phyloP scores from a whole-genome alignment of 345 rosid genomes.

The Mangifera indica region DNA sequence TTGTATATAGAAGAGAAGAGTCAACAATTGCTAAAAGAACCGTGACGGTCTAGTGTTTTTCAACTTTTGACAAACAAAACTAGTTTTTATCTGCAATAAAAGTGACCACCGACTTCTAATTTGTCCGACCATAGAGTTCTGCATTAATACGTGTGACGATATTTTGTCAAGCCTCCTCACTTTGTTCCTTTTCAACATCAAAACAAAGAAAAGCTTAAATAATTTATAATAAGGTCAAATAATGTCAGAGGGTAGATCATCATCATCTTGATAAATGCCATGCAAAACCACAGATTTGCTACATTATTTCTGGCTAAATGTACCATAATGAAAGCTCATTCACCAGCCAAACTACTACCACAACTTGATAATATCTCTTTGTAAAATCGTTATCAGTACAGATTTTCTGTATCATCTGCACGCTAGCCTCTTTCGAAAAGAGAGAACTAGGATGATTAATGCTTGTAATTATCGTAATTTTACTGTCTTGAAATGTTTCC shows the following conservation, averaged over 20 bases:
- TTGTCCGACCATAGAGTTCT: constrained; percentile 30
- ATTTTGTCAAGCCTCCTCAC: constrained; percentile 12
- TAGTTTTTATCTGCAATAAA: neutral
- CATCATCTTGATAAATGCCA: neutral
- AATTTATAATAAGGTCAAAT: neutral
- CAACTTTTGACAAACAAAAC: constrained; percentile 17
- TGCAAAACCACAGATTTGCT: neutral
- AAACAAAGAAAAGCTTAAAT: neutral
- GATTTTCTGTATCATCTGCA: neutral
- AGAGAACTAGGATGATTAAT: neutral
- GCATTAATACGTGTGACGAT: constrained; percentile 20
- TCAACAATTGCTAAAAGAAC: constrained; percentile 18
- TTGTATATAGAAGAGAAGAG: neutral
- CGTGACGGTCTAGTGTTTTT: constrained; percentile 15
- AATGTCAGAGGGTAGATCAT: neutral
- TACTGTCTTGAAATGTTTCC: no score
- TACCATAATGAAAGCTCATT: neutral
- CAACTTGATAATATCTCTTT: neutral
- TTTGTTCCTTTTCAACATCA: constrained; percentile 24
- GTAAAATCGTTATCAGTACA: neutral
- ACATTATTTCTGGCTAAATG: neutral
- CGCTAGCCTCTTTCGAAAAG: neutral
- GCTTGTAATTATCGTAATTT: no score
- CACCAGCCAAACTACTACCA: neutral
- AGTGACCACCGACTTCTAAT: constrained; percentile 43